Base-by-base conservation (phyloP, 2,329 filamentous ascomycete genomes). In the Aspergillus quadricinctus region DNA sequence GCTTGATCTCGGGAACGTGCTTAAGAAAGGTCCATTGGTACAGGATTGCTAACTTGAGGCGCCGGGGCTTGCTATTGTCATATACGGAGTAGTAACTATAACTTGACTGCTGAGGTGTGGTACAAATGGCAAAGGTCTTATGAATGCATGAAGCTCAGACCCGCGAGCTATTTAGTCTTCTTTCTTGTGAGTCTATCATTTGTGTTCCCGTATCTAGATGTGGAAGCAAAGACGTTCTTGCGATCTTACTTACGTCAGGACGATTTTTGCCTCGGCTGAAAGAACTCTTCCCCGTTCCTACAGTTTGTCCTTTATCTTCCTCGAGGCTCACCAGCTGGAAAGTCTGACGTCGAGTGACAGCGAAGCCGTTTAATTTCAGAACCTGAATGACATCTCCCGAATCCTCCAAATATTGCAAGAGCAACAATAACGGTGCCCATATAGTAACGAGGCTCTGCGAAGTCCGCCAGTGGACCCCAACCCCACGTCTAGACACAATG, bases 401-500 rank as follows among this genome's bases (percentile, higher is more conserved):
- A 37, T 37, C 31, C 10, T 8, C 6, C 14, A 17, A 17, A 6
- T 37, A 37, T 7, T 37, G 31, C 31, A 37, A 37, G 14, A 37
- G 31, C 31, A 37, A 37, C 5, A 37, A 37, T 17, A 37, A 17
- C 31, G 31, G 31, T 37, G 25, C 31, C 31, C 17, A 5, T 14
- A 37, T 17, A 35, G 14, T 37, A 17, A 37, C 31, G 14, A 37
- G 31, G 14, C 31, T 35, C 14, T 35, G 31, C 6, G 31, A 6
- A 6, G 31, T 35, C 31, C 31, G 14, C 31, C 14, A 37, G 17
- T 17, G 14, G 14, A 7, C 10, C 19, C 27, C 50, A 23, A 58
- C 57, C 59, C 59, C 60, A 56, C 57, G 29, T 56, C 41, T 21
- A 19, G 41, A 45, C 43, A 7, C 43, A 23, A 46, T 27, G 43